Evolutionary conservation across 495 filamentous ascomycete genomes (phyloP).

Genomic region (Tuber umbilicatum): DNA sequence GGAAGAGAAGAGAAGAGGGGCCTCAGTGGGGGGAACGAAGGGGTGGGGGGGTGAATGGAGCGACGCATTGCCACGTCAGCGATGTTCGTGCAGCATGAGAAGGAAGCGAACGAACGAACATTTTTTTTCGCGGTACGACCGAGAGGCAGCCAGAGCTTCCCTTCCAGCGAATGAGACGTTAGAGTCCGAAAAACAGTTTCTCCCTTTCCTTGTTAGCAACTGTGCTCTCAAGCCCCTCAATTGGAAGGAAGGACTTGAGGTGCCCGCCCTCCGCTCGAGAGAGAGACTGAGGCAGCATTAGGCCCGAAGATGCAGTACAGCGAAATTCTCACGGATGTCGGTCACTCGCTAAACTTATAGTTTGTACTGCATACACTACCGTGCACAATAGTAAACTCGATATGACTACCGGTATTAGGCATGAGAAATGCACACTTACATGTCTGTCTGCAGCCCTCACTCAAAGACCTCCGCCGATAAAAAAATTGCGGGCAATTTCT

Average conservation of each 20-base stretch:
- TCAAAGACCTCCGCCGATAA: background rate
- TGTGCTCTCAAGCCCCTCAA: background rate
- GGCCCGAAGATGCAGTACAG: background rate
- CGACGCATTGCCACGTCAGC: slow-evolving; percentile 4
- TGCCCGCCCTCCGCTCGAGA: background rate
- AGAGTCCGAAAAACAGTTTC: slow-evolving; percentile 4
- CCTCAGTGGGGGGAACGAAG: background rate
- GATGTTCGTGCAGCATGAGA: background rate
- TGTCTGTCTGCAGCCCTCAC: background rate
- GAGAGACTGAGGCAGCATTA: background rate
- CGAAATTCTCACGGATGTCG: background rate
- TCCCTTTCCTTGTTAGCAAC: background rate
- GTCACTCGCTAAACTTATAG: background rate
- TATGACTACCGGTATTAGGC: background rate
- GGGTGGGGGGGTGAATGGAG: background rate
- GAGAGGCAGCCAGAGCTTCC: slow-evolving; percentile 1
- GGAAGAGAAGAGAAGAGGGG: slow-evolving; percentile 2
- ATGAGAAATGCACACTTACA: background rate
- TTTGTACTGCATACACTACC: background rate
- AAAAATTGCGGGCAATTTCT: background rate
- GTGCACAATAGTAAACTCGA: background rate
- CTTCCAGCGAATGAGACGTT: background rate
- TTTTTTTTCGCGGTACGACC: slow-evolving; percentile 3
- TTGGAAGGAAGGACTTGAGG: background rate
- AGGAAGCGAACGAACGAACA: background rate